Evolutionary conservation across 2,329 filamentous ascomycete genomes (phyloP).

Genomic region (Neonectria punicea): DNA sequence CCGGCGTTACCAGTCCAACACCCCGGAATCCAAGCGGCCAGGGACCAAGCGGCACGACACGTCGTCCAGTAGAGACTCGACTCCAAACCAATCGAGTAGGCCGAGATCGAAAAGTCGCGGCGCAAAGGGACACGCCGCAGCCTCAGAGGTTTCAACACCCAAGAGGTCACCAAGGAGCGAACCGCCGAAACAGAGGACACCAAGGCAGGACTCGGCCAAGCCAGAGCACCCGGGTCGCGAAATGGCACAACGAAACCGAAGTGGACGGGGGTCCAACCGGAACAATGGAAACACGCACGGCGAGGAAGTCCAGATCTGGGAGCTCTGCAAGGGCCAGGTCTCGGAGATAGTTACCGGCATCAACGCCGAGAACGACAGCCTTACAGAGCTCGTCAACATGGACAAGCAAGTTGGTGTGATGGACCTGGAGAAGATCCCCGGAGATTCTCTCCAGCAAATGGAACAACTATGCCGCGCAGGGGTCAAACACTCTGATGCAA

Average conservation of each 20-base stretch:
- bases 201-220: slow-evolving; percentile 38
- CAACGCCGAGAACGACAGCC: slow-evolving; percentile 56
- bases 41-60: slow-evolving; percentile 39
- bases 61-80: slow-evolving; percentile 42
- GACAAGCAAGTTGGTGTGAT: slow-evolving; percentile 55
- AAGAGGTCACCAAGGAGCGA: slow-evolving; percentile 40
- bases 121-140: slow-evolving; percentile 26
- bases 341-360: slow-evolving; percentile 53
- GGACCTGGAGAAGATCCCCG: slow-evolving; percentile 51
- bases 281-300: slow-evolving; percentile 56
- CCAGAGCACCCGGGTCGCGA: slow-evolving; percentile 36
- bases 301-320: slow-evolving; percentile 58
- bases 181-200: slow-evolving; percentile 30
- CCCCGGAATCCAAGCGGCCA: slow-evolving; percentile 40
- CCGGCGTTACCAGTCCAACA: slow-evolving; percentile 36
- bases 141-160: slow-evolving; percentile 37
- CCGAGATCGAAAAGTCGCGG: slow-evolving; percentile 35
- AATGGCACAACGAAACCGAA: slow-evolving; percentile 59
- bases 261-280: slow-evolving; percentile 56
- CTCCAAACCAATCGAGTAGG: slow-evolving; percentile 37
- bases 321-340: slow-evolving; percentile 52
- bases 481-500: slow-evolving; percentile 54
- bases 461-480: slow-evolving; percentile 56
- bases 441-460: slow-evolving; percentile 54
- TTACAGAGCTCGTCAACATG: slow-evolving; percentile 51